A percentile compares a stretch with the other conserved stretches of the same genome.
These are phyloP conservation scores for Gautieria morchelliformis DNA, from an alignment of 768 basidiomycete genomes.

Conservation along the genomic window DNA sequence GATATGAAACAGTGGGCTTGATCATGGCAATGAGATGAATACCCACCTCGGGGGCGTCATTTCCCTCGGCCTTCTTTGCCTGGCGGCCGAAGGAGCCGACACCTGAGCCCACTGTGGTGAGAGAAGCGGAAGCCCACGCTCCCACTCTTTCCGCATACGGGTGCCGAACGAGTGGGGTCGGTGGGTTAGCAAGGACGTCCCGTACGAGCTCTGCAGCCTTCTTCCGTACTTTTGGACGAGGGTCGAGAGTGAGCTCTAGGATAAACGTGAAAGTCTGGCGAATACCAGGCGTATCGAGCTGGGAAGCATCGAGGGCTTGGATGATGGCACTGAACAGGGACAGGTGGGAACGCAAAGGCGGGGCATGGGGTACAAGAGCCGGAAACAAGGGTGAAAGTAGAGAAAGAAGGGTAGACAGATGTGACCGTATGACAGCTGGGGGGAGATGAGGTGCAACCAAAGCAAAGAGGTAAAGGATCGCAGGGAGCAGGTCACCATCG, in stretches of 20 bases:
- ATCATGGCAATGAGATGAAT: slow-evolving; percentile 60
- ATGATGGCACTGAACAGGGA: slow-evolving; percentile 65
- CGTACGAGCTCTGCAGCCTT: slow-evolving; percentile 80
- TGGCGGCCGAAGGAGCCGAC: slow-evolving; percentile 53
- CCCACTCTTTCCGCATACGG: slow-evolving; percentile 79
- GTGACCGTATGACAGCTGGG: slow-evolving; percentile 67
- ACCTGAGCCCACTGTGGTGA: slow-evolving; percentile 55
- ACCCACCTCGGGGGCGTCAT: slow-evolving; percentile 56
- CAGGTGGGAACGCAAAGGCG: slow-evolving; percentile 80
- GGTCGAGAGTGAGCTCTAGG: slow-evolving; percentile 75
- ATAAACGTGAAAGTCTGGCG: slow-evolving; percentile 82
- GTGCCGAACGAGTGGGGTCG: slow-evolving; percentile 67
- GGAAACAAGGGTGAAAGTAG: slow-evolving; percentile 77
- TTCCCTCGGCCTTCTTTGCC: slow-evolving; percentile 38
- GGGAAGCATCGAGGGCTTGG: slow-evolving; percentile 57
- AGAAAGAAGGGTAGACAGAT: slow-evolving; percentile 59
- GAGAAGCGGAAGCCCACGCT: slow-evolving; percentile 63
- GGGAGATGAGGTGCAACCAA: slow-evolving; percentile 72
- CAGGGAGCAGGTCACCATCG: slow-evolving; percentile 73
- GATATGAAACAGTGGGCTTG: slow-evolving; percentile 41
- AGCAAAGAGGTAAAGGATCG: slow-evolving; percentile 76
- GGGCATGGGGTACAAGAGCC: slow-evolving; percentile 50
- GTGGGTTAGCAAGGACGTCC: slow-evolving; percentile 67
- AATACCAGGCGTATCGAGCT: slow-evolving; percentile 56
- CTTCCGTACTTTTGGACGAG: slow-evolving; percentile 88